These are phyloP conservation scores for Yamadazyma phyllophila DNA, from an alignment of 805 yeast genomes.

Conservation along the genomic window DNA sequence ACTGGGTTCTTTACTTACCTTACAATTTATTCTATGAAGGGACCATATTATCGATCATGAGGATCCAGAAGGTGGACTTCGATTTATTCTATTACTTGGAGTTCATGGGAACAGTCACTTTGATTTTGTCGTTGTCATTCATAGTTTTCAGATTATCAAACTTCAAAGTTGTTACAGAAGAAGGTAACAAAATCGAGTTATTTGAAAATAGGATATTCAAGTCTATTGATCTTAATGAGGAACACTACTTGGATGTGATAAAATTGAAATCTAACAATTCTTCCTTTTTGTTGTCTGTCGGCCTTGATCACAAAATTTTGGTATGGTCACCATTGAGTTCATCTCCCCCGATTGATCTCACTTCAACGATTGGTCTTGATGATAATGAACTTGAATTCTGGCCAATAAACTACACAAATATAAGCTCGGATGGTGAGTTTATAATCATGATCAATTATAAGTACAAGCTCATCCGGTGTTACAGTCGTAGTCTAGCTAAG, in stretches of 20 bases:
- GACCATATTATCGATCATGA: not conserved
- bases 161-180: slow-evolving; percentile 10
- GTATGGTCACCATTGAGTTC: slow-evolving; percentile 67
- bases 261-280: slow-evolving; percentile 57
- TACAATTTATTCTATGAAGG: slow-evolving; percentile 10
- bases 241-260: slow-evolving; percentile 64
- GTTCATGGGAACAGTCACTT: slow-evolving; percentile 48
- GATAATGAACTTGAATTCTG: slow-evolving; percentile 38
- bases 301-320: slow-evolving; percentile 67
- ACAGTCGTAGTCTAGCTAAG: slow-evolving; percentile 52
- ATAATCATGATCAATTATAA: slow-evolving; percentile 53
- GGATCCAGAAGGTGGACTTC: slow-evolving; percentile 10
- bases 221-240: slow-evolving; percentile 32
- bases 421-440: slow-evolving; percentile 58
- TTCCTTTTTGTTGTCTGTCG: slow-evolving; percentile 67
- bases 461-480: slow-evolving; percentile 55
- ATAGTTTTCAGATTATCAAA: slow-evolving; percentile 20
- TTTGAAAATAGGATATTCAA: slow-evolving; percentile 26
- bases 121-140: slow-evolving; percentile 45
- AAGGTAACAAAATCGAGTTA: slow-evolving; percentile 13
- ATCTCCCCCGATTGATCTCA: slow-evolving; percentile 23
- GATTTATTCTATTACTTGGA: slow-evolving; percentile 51
- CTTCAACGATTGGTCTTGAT: slow-evolving; percentile 27
- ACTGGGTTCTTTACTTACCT: slow-evolving; percentile 24
- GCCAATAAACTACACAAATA: slow-evolving; percentile 59